Evolutionary conservation across 23 red algal species (phyloP).

Genomic region (Gracilaria vermiculophylla): DNA sequence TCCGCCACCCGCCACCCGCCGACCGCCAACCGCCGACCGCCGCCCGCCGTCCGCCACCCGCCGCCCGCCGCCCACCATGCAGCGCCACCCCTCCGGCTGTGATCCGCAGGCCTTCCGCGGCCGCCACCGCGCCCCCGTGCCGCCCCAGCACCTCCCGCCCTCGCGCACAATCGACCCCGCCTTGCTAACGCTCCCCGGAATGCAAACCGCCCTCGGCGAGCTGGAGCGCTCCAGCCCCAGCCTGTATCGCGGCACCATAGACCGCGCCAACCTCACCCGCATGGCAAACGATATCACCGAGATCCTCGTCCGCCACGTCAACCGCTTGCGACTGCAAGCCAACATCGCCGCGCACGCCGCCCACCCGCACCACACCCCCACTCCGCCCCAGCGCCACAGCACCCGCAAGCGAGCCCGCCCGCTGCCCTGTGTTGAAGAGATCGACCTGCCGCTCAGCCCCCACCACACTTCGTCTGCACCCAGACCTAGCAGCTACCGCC

Average conservation of each 20-base stretch:
- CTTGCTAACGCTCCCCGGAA: neutral
- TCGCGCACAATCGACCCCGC: neutral
- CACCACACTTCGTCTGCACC: no score
- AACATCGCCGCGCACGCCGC: neutral
- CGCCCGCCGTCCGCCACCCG: no score
- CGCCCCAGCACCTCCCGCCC: neutral
- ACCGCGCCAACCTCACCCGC: neutral
- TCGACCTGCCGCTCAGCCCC: neutral
- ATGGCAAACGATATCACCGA: slow-evolving; percentile 1
- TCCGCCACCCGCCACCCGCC: no score
- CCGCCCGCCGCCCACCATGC: neutral
- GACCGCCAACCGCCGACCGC: no score
- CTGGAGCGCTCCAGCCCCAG: neutral
- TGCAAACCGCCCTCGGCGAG: slow-evolving; percentile 10
- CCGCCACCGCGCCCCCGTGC: neutral
- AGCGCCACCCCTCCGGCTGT: slow-evolving; percentile 19
- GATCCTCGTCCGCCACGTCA: neutral
- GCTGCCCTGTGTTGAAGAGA: neutral
- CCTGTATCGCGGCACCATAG: slow-evolving; percentile 6
- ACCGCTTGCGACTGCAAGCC: neutral
- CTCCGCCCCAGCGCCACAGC: neutral
- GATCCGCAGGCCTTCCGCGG: neutral
- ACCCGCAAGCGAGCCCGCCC: neutral
- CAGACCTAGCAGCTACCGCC: neutral
- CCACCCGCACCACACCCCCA: no score